phyloP scores from a whole-genome alignment of 2,329 filamentous ascomycete genomes.

The Ciborinia camelliae region DNA sequence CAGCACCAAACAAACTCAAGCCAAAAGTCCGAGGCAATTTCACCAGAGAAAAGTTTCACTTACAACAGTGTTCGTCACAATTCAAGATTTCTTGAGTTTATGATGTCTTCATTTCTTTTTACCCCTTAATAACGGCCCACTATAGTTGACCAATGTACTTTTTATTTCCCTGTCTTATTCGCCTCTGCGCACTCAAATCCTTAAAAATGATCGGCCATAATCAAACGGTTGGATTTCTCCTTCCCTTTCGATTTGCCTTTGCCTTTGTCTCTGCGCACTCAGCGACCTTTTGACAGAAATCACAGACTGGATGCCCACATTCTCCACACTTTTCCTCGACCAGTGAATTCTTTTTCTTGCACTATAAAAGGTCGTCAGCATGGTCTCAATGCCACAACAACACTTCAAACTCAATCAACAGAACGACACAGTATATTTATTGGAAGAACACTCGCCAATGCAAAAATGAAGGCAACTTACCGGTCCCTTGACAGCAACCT shows the following conservation, averaged over 20 bases:
- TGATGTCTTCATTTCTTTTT: not conserved
- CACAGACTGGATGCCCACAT: not conserved
- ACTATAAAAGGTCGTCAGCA: not conserved
- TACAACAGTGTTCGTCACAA: not conserved
- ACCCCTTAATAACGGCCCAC: too few relatives aligned
- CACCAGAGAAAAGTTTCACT: too few relatives aligned
- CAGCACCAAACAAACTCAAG: too few relatives aligned
- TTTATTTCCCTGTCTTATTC: not conserved
- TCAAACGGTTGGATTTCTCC: not conserved
- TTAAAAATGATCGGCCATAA: not conserved
- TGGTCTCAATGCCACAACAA: not conserved
- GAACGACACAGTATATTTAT: not conserved
- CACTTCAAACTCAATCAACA: not conserved
- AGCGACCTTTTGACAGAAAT: not conserved
- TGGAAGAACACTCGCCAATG: not conserved
- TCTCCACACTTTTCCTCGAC: constrained; percentile 5
- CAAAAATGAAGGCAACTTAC: not conserved
- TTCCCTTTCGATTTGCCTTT: fast-evolving
- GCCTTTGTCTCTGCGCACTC: not conserved
- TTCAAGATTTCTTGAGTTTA: not conserved
- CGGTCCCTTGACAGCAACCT: not conserved
- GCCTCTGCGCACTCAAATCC: too few relatives aligned
- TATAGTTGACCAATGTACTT: not conserved
- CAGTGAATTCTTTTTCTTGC: not conserved
- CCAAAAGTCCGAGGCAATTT: too few relatives aligned